Evolutionary conservation across 2,329 filamentous ascomycete species (phyloP).

Genomic region (Trichoderma sp.): DNA sequence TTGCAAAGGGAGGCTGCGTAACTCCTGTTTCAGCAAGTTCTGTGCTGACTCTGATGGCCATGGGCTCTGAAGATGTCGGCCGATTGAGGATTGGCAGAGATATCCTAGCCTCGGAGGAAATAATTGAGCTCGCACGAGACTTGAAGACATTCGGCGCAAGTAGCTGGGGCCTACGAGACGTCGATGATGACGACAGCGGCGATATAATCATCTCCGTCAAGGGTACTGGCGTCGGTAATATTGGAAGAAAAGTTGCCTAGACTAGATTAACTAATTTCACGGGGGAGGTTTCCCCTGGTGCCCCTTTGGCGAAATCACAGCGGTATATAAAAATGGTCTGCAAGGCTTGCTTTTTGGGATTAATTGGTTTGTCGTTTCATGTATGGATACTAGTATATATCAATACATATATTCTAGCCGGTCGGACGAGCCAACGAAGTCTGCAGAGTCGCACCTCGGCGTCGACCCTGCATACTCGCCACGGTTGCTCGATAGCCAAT

Average conservation of each 20-base stretch:
- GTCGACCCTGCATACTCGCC: slow-evolving; percentile 48
- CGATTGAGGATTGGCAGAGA: slow-evolving; percentile 77
- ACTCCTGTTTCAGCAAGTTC: slow-evolving; percentile 68
- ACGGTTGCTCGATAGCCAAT: slow-evolving; percentile 53
- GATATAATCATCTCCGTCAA: slow-evolving; percentile 89
- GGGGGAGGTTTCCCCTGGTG: background rate
- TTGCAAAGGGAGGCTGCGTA: slow-evolving; percentile 79
- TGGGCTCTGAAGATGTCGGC: slow-evolving; percentile 96
- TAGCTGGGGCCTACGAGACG: slow-evolving; percentile 84
- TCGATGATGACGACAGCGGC: slow-evolving; percentile 60
- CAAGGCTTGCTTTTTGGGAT: background rate
- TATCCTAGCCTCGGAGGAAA: slow-evolving; percentile 75
- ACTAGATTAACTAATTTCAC: slow-evolving; percentile 16
- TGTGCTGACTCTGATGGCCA: slow-evolving; percentile 87
- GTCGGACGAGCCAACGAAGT: slow-evolving; percentile 19
- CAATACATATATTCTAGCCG: slow-evolving; percentile 22
- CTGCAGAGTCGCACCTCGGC: slow-evolving; percentile 36
- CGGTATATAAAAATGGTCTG: background rate
- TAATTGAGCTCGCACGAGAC: slow-evolving; percentile 79
- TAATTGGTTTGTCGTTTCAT: slow-evolving; percentile 5
- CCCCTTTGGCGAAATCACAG: background rate
- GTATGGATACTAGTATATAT: background rate
- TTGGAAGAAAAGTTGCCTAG: slow-evolving; percentile 80
- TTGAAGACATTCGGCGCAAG: slow-evolving; percentile 84
- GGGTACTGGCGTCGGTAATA: slow-evolving; percentile 88